Conservation (phyloP, 129 eudicot genomes). For the Centaurea solstitialis region DNA sequence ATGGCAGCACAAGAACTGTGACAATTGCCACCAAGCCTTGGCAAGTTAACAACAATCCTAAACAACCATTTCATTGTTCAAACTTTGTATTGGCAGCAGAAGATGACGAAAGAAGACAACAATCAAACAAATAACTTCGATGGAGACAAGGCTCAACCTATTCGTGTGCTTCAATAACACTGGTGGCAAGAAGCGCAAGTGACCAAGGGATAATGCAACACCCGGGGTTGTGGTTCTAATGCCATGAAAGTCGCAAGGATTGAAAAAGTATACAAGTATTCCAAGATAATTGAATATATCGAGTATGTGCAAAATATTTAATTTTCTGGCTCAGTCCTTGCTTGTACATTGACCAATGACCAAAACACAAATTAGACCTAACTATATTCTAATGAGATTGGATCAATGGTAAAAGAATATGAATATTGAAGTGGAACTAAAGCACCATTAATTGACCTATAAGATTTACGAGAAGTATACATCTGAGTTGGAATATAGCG, state of each 20-base stretch:
- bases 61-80: not conserved
- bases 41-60: not conserved
- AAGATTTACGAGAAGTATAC: not conserved
- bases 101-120: not conserved
- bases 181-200: not conserved
- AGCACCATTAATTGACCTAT: not conserved
- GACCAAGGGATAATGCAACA: not conserved
- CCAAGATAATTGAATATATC: not conserved
- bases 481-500: not conserved
- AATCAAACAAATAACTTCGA: too few species aligned
- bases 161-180: too few species aligned
- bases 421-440: not conserved
- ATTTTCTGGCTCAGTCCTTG: not conserved
- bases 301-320: not conserved
- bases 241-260: not conserved
- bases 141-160: too few species aligned
- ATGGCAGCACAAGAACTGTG: not conserved
- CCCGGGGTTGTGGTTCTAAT: not conserved
- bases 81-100: not conserved
- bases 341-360: not conserved
- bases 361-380: not conserved
- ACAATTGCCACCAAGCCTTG: not conserved
- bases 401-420: not conserved
- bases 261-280: not conserved
- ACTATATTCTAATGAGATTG: not conserved